Conservation (phyloP, 2,329 filamentous ascomycete genomes). For the Monosporascus sp. region DNA sequence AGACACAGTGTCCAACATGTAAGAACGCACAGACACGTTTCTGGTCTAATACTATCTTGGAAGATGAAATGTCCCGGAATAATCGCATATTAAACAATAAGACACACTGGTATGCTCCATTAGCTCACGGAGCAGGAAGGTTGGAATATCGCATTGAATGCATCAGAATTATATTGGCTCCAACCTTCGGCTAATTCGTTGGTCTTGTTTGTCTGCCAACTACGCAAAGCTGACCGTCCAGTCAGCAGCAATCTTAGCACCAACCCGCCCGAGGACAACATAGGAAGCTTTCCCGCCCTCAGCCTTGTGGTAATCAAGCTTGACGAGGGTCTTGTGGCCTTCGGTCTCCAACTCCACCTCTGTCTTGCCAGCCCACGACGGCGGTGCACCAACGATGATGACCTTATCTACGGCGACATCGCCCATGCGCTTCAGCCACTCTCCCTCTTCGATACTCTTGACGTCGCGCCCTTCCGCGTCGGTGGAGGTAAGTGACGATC, state of each 20-base stretch:
- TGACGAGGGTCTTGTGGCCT: slow-evolving; percentile 49
- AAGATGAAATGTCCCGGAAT: too few relatives aligned
- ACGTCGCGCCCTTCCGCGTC: slow-evolving; percentile 55
- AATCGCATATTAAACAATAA: too few relatives aligned
- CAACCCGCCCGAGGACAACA: slow-evolving; percentile 48
- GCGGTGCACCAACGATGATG: slow-evolving; percentile 74
- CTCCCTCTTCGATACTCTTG: slow-evolving; percentile 59
- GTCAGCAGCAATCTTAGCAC: slow-evolving; percentile 47
- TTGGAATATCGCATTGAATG: too few relatives aligned
- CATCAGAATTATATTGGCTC: too few relatives aligned
- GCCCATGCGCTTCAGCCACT: slow-evolving; percentile 75
- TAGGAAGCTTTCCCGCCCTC: slow-evolving; percentile 44
- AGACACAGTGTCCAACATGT: too few relatives aligned
- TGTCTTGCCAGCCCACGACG: slow-evolving; percentile 62
- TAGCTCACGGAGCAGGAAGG: too few relatives aligned
- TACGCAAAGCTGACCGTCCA: slow-evolving; percentile 41
- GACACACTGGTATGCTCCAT: too few relatives aligned
- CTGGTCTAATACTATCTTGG: too few relatives aligned
- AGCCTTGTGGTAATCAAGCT: slow-evolving; percentile 55
- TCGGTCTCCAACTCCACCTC: slow-evolving; percentile 52
- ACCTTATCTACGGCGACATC: slow-evolving; percentile 78
- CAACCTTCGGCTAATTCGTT: background rate
- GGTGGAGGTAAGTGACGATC: slow-evolving; percentile 60
- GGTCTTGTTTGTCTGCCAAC: background rate
- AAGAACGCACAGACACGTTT: too few relatives aligned